These are phyloP conservation scores for Musa schizocarpa DNA, from an alignment of 176 grass and related monocot species.

Conservation along the genomic window DNA sequence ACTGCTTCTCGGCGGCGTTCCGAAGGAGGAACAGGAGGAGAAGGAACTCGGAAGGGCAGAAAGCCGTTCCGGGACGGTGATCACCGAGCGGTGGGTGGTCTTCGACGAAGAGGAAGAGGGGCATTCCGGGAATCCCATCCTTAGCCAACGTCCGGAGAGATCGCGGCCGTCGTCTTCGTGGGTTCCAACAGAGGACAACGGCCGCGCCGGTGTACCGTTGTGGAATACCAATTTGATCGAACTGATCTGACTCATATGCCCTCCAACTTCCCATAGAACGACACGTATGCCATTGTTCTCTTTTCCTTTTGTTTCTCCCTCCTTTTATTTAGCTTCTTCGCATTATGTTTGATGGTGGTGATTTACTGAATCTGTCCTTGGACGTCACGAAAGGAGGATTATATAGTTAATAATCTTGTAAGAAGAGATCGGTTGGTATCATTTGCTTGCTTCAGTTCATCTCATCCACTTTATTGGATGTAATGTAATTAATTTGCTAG, in stretches of 20 bases:
- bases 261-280: background rate
- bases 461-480: no score
- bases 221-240: background rate
- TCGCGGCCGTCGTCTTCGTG: background rate
- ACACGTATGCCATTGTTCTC: background rate
- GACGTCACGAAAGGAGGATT: no score
- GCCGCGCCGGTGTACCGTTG: background rate
- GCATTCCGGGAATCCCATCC: constrained; percentile 36
- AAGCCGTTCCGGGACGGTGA: constrained; percentile 21
- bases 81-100: constrained; percentile 62
- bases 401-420: no score
- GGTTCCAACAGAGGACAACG: background rate
- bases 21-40: background rate
- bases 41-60: background rate
- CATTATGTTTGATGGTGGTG: background rate
- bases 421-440: no score
- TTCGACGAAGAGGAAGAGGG: constrained; percentile 30
- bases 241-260: constrained; percentile 1
- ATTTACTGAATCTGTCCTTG: no score
- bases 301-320: background rate
- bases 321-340: background rate
- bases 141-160: background rate
- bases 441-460: no score
- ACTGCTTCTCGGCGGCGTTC: background rate
- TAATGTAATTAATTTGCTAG: no score